Evolutionary conservation across 345 rosid species (phyloP), one percentile per base, ranked within the genome.

Genomic region (Litchi chinensis): DNA sequence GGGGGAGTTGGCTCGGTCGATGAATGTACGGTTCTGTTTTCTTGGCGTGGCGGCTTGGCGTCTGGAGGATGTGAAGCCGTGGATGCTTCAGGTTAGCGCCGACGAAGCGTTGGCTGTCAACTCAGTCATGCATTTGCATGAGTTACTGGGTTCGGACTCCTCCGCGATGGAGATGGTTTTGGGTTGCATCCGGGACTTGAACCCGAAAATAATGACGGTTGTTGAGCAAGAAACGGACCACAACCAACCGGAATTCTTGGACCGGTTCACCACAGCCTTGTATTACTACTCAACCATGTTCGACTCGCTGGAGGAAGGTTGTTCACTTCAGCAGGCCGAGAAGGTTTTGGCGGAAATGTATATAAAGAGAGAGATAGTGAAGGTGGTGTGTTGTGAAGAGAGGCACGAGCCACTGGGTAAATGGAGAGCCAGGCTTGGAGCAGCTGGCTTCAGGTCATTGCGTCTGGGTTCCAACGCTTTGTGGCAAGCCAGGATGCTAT

Each of bases 151-250:
- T 12, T 72, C 89, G 4, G 86, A 85, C 70, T 74, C 79, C 26
- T 71, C 88, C 6, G 82, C 95, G 0, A 85, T 90, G 60, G 90
- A 88, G 26, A 66, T 79, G 78, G 93, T 92, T 3, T 72, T 95
- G 24, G 80, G 83, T 2, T 91, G 93, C 78, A 87, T 95, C 70
- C 87, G 89, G 40, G 74, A 68, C 54, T 39, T 95, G 67, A 91
- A 90, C 74, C 97, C 98, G 77, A 92, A 82, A 52, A 89, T 95
- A 37, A 64, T 95, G 63, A 93, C 97, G 0, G 83, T 92, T 9
- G 94, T 93, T 4, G 98, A 95, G 79, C 97, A 95, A 62, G 98
- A 95, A 83, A 91, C 95, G 64, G 86, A 86, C 68, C 98, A 95
- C 78, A 93, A 95, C 83, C 93, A 90, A 60, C 70, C 85, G 54